phyloP scores from a whole-genome alignment of 2,329 filamentous ascomycete species.

The Aureobasidium sp. region DNA sequence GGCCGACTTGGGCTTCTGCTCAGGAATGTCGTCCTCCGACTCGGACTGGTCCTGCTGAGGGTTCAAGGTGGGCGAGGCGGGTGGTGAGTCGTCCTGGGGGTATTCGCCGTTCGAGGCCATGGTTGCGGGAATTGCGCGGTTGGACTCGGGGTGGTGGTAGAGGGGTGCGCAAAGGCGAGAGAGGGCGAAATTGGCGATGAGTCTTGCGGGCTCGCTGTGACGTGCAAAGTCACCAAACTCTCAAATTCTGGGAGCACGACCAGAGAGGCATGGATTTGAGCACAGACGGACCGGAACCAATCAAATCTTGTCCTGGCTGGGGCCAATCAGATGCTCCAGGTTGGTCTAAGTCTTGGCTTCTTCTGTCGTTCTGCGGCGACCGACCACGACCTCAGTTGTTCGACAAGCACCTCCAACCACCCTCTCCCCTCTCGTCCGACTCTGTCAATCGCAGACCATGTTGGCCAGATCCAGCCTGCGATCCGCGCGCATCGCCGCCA shows the following conservation, averaged over 20 bases:
- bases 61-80: slow-evolving; percentile 44
- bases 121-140: slow-evolving; percentile 26
- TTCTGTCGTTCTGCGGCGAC: neutral
- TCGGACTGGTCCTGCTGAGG: slow-evolving; percentile 58
- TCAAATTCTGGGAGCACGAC: slow-evolving; percentile 2
- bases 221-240: slow-evolving; percentile 7
- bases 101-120: slow-evolving; percentile 50
- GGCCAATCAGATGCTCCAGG: neutral
- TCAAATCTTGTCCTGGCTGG: no score
- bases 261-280: no score
- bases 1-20: slow-evolving; percentile 69
- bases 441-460: slow-evolving; percentile 45
- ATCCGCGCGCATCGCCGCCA: slow-evolving; percentile 76
- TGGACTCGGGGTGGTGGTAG: neutral
- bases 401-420: slow-evolving; percentile 2
- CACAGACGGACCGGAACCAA: no score
- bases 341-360: neutral
- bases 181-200: slow-evolving; percentile 1
- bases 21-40: slow-evolving; percentile 50
- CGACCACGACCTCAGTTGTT: neutral
- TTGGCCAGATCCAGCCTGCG: slow-evolving; percentile 87
- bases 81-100: slow-evolving; percentile 41
- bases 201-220: slow-evolving; percentile 8
- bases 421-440: neutral
- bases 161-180: neutral